Evolutionary conservation across 805 yeast genomes (phyloP).

Genomic region (Kuraishia hungarica): DNA sequence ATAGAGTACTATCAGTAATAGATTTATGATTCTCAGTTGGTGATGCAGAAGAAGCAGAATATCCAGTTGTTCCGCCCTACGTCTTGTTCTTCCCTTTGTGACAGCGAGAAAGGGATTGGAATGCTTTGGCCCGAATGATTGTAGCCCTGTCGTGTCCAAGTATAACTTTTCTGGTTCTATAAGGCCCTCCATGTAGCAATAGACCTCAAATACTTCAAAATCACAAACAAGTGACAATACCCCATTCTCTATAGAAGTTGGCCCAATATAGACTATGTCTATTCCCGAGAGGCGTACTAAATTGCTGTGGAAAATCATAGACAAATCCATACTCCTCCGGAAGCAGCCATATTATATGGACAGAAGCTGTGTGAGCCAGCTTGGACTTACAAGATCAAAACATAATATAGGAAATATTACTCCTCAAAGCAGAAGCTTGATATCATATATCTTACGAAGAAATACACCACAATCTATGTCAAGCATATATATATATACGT

Average conservation of each 20-base stretch:
- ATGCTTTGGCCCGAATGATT: neutral
- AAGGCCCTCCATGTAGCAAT: conserved; percentile 5
- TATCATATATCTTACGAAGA: neutral
- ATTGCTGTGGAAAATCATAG: no score
- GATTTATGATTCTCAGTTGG: neutral
- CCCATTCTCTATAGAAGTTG: conserved; percentile 6
- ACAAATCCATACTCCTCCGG: no score
- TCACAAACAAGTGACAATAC: conserved; percentile 13
- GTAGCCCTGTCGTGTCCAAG: neutral
- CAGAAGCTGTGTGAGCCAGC: no score
- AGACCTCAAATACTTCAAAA: conserved; percentile 8
- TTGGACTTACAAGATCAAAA: no score
- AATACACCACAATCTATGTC: conserved; percentile 1
- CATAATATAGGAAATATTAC: no score
- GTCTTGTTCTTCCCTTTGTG: neutral
- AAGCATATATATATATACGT: conserved; percentile 1
- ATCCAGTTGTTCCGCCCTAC: neutral
- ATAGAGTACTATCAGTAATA: neutral
- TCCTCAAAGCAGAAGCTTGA: neutral
- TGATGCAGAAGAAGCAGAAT: neutral
- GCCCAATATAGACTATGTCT: neutral
- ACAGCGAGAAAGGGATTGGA: neutral
- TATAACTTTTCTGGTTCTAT: conserved; percentile 1
- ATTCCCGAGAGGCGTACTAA: no score
- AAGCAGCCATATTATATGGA: no score